A percentile compares a stretch with the other conserved stretches of the same genome.
Evolutionary conservation across 2,329 filamentous ascomycete genomes (phyloP).

Genomic region (Lachnellula suecica): DNA sequence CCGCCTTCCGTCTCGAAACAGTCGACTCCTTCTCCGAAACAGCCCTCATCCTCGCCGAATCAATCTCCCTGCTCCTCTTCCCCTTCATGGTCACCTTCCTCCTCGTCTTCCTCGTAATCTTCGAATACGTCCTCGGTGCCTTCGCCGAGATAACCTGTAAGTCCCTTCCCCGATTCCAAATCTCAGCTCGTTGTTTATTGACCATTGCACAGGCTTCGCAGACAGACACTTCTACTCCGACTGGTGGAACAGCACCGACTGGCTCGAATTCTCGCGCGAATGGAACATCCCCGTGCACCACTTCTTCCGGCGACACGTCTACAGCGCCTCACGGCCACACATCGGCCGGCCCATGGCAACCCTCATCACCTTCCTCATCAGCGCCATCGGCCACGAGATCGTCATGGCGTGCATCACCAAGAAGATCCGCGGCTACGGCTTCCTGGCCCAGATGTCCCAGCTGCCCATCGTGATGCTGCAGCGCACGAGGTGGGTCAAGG

Average conservation of each 20-base stretch:
- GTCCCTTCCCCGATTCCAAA: not conserved
- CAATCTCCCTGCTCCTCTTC: slow-evolving; percentile 87
- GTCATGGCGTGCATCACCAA: slow-evolving; percentile 98
- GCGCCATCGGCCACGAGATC: slow-evolving; percentile 85
- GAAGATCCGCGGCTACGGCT: slow-evolving; percentile 92
- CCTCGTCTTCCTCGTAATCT: slow-evolving; percentile 95
- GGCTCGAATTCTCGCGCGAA: slow-evolving; percentile 93
- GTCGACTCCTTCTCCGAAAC: slow-evolving; percentile 55
- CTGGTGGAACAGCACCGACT: slow-evolving; percentile 79
- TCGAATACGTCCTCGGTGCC: slow-evolving; percentile 92
- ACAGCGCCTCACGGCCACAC: slow-evolving; percentile 74
- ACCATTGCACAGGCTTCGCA: slow-evolving; percentile 56
- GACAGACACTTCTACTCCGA: slow-evolving; percentile 90
- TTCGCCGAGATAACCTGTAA: slow-evolving; percentile 85
- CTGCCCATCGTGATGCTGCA: slow-evolving; percentile 93
- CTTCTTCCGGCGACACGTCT: slow-evolving; percentile 93
- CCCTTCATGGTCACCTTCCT: slow-evolving; percentile 97
- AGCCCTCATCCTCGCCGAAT: slow-evolving; percentile 80
- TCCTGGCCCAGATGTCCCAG: slow-evolving; percentile 94
- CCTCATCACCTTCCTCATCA: slow-evolving; percentile 87
- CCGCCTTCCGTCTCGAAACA: slow-evolving; percentile 52
- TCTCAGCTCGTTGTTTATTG: not conserved
- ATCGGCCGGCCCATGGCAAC: slow-evolving; percentile 79
- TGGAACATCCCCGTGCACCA: slow-evolving; percentile 99
- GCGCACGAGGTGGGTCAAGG: slow-evolving; percentile 72